phyloP scores from a whole-genome alignment of 169 alveolate species.

The Cryptosporidium sp. region DNA sequence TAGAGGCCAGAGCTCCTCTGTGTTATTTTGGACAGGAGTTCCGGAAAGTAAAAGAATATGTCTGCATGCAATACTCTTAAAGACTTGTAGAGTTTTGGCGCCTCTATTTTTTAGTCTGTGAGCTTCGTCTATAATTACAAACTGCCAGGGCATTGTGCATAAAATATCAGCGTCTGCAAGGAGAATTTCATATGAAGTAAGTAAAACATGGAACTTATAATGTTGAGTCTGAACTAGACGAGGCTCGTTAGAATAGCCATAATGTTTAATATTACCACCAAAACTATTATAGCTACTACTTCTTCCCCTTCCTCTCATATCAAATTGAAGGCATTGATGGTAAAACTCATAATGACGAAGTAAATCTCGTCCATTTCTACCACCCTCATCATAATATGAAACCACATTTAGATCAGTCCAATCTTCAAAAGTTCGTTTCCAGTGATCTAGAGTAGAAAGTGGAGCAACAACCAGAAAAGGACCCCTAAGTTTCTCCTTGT shows the following conservation, averaged over 20 bases:
- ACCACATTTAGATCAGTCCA: slow-evolving; percentile 91
- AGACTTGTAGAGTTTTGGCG: slow-evolving; percentile 85
- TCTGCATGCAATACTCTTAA: slow-evolving; percentile 89
- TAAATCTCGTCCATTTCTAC: slow-evolving; percentile 88
- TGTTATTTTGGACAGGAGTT: slow-evolving; percentile 92
- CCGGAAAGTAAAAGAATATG: slow-evolving; percentile 90
- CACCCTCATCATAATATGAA: slow-evolving; percentile 88
- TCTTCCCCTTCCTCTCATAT: slow-evolving; percentile 84
- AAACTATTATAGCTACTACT: slow-evolving; percentile 69
- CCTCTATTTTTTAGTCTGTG: slow-evolving; percentile 91
- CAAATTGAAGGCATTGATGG: slow-evolving; percentile 80
- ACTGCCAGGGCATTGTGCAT: slow-evolving; percentile 86
- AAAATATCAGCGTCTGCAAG: slow-evolving; percentile 86
- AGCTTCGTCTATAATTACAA: slow-evolving; percentile 92
- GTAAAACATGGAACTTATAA: slow-evolving; percentile 85
- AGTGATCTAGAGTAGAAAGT: slow-evolving; percentile 89
- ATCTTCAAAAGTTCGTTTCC: slow-evolving; percentile 91
- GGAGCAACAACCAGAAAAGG: slow-evolving; percentile 93
- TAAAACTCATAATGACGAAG: slow-evolving; percentile 86
- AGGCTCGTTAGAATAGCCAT: slow-evolving; percentile 55
- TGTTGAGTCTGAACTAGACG: slow-evolving; percentile 81
- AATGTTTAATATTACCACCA: slow-evolving; percentile 23
- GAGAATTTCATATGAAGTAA: slow-evolving; percentile 90
- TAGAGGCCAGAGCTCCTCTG: slow-evolving; percentile 91
- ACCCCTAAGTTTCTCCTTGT: slow-evolving; percentile 83